Base-by-base conservation (phyloP, 306 rosid species). In the Castanea sativa region DNA sequence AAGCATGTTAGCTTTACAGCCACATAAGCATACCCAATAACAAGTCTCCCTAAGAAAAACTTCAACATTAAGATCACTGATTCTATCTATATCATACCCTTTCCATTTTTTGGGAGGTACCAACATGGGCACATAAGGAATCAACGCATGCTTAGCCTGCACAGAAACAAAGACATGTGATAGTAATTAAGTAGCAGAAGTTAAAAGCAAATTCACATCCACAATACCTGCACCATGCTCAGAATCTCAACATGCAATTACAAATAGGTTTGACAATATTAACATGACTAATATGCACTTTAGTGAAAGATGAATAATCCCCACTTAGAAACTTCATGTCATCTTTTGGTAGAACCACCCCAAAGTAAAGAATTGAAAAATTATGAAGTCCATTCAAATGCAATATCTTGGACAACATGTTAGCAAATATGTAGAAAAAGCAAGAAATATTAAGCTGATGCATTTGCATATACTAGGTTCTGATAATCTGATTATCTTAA, bases 81-180 rank as follows among this genome's bases (percentile, higher is more conserved):
- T 71, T 51, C 59, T 69, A 79, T 78, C 58, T 65, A 33, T 68
- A 71, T 55, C 92, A 56, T 91, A 93, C 97, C 96, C 94, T 86
- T 84, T 93, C 97, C 97, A 93, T 81, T 80, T 89, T 85, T 84
- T 93, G 8, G 97, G 97, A 84, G 96, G 97, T 80, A 93, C 82
- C 86, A 90, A 82, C 97, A 92, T 92, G 71, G 97, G 97, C 86
- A 90, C 82, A 85, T 89, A 90, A 79, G 93, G 97, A 82, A 90
- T 87, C 73, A 91, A 83, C 92, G 89, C 89, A 82, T 89, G 92
- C 77, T 85, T 90, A 75, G 86, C 92, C 96, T 92, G 93, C 87
- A 79, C 32, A 58, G 63, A 79, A 86, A 58, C 53, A 86, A 84
- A 49, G 55, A 61, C 83, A 83, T 49, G 33, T 55, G 68, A 58